Percentiles rank a stretch among this genome's conserved stretches.
These are phyloP conservation scores for Citrus australasica DNA, from an alignment of 345 rosid species.

Conservation along the genomic window DNA sequence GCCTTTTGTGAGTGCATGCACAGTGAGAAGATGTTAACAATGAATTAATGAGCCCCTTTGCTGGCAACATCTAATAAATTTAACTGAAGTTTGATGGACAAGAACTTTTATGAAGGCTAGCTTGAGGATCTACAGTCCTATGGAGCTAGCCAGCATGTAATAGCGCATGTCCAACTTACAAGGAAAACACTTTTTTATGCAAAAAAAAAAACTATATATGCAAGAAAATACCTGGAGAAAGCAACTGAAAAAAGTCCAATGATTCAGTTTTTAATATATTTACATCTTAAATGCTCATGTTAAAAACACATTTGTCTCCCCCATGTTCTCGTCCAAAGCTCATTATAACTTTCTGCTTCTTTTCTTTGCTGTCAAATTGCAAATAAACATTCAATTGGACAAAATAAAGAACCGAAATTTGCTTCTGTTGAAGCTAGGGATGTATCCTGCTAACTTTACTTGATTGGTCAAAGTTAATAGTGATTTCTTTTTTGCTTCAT, in stretches of 20 bases:
- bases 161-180: neutral
- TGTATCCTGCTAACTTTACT: neutral
- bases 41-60: neutral
- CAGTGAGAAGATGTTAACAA: neutral
- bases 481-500: neutral
- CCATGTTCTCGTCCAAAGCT: neutral
- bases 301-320: neutral
- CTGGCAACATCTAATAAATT: neutral
- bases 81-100: neutral
- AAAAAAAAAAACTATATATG: neutral
- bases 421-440: neutral
- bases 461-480: neutral
- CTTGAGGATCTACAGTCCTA: neutral
- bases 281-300: neutral
- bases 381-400: neutral
- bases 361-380: neutral
- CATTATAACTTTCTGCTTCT: neutral
- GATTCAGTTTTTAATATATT: neutral
- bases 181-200: neutral
- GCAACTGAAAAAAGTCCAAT: neutral
- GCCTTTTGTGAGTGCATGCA: slow-evolving; percentile 14
- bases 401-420: neutral
- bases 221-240: neutral
- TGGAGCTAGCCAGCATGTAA: neutral
- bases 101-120: neutral